These are phyloP conservation scores for Cystofilobasidium macerans DNA, from an alignment of 768 basidiomycete genomes.

Conservation along the genomic window DNA sequence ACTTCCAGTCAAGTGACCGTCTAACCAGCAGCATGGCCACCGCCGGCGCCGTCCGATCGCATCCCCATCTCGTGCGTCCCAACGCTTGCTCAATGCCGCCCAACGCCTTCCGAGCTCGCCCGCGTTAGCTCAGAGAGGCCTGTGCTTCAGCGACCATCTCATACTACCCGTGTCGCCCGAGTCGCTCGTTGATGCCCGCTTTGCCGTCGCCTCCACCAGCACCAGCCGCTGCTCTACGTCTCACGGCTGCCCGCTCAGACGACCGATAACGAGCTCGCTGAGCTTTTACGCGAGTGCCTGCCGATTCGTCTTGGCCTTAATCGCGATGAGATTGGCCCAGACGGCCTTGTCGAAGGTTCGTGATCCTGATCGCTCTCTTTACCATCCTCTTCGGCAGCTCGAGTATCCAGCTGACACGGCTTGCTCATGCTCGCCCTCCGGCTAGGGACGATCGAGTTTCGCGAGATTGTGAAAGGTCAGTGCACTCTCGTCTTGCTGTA, in stretches of 20 bases:
- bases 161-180: too few relatives aligned
- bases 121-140: too few relatives aligned
- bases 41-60: not conserved
- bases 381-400: not conserved
- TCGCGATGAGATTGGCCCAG: not conserved
- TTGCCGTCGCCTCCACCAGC: not conserved
- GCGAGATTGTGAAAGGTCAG: not conserved
- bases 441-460: constrained; percentile 11
- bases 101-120: too few relatives aligned
- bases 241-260: not conserved
- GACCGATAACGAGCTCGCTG: constrained; percentile 24
- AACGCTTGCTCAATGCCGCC: not conserved
- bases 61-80: constrained; percentile 1
- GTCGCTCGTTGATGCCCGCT: too few relatives aligned
- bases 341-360: not conserved
- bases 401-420: not conserved
- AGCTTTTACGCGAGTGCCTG: constrained; percentile 14
- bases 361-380: not conserved
- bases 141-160: too few relatives aligned
- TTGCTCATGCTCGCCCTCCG: not conserved
- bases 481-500: not conserved
- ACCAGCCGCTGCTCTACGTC: constrained; percentile 13
- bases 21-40: not conserved
- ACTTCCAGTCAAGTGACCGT: too few relatives aligned
- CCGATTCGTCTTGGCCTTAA: constrained; percentile 22